Evolutionary conservation across 2,329 filamentous ascomycete genomes (phyloP).

Genomic region (Pseudogymnoascus sp.): DNA sequence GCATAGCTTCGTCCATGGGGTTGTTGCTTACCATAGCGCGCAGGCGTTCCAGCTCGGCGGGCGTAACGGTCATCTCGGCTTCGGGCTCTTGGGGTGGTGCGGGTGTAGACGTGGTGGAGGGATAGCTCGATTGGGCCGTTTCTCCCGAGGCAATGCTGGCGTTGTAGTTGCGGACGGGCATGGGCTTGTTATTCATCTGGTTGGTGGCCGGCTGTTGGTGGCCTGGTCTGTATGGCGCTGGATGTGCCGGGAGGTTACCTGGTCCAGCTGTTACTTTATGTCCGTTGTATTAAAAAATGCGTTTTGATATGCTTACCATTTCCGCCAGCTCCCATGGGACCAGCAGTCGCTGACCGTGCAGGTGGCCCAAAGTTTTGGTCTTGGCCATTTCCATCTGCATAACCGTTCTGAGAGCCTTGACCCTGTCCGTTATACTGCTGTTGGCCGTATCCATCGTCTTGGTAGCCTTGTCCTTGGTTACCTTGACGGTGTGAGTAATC

Average conservation of each 20-base stretch:
- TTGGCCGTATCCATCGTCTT: constrained; percentile 22
- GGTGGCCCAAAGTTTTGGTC: constrained; percentile 21
- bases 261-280: constrained; percentile 15
- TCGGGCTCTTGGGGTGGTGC: constrained; percentile 19
- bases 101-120: constrained; percentile 12
- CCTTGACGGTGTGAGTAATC: background rate
- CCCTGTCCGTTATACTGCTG: constrained; percentile 18
- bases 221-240: constrained; percentile 54
- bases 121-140: background rate
- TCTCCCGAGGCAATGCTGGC: constrained; percentile 13
- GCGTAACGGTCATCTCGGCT: constrained; percentile 54
- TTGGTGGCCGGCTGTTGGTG: constrained; percentile 45
- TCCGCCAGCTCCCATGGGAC: background rate
- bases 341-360: constrained; percentile 12
- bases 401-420: constrained; percentile 11
- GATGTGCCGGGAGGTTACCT: constrained; percentile 50
- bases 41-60: constrained; percentile 68
- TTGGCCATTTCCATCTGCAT: constrained; percentile 16
- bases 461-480: constrained; percentile 15
- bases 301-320: background rate
- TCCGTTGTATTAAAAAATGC: background rate
- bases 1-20: constrained; percentile 61
- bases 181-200: constrained; percentile 45
- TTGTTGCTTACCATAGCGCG: constrained; percentile 61
- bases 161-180: constrained; percentile 37